Evolutionary conservation across 805 yeast genomes (phyloP), one percentile per base, ranked within the genome.

Genomic region (Nakazawaea pomicola): DNA sequence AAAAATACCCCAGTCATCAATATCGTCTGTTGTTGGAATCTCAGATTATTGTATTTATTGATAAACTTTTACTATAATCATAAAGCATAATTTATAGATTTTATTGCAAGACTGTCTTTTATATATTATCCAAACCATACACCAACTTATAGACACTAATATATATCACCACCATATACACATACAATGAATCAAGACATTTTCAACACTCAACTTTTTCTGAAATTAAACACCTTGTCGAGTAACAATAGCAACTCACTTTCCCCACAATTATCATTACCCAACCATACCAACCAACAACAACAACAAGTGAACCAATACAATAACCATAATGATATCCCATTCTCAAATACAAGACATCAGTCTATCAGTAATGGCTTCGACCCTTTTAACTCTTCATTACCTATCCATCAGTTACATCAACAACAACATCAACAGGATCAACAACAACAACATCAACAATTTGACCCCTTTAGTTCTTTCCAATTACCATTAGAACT

Each of bases 401-500:
- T 38, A 6, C 34, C 33, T 36, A n/a, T 34, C 38, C 30, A 37
- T 28, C 40, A 36, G 18, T 20, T 36, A 15, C 33, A 36, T 5
- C 33, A 27, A 29, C 43, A 16, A 23, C 41, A 31, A 16, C 36
- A 38, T 6, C 46, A 34, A 29, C 44, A 36, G 25, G 45, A 37
- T 16, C 49, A 34, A 28, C 43, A 33, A 17, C 47, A 40, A 33
- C 47, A 38, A 25, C 46, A 44, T 24, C 47, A 41, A 32, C 49
- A 23, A 6, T 36, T 41, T 18, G 44, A 41, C 29, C 44, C 44
- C 11, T 56, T 50, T 46, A 48, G 48, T 28, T 46, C 66, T 31
- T 74, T 74, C 55, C 62, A 58, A 46, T 59, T 79, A 38, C 85
- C 86, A 0, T 43, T 64, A 5, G 84, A 79, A 49, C 63, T 79